Evolutionary conservation across 352 stramenopile species (phyloP), one percentile per base, ranked within the genome.

Genomic region (Phytophthora cryptogea): DNA sequence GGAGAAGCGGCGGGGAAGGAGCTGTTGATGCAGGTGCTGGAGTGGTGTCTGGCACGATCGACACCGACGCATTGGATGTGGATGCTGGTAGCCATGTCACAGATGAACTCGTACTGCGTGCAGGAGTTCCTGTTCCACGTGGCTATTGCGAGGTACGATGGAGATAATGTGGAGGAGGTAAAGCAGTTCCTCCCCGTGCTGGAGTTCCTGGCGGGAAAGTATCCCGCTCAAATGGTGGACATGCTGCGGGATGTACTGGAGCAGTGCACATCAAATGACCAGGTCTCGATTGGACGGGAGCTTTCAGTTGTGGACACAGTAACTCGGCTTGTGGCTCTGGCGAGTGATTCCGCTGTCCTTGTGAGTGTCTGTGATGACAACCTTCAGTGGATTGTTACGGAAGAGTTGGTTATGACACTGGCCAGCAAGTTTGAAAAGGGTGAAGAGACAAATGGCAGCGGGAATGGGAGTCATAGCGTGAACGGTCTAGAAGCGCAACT

Each of bases 301-400:
- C 2, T 53, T 33, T 39, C 42, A 8, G 49, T 46, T 2, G 0
- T 20, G 17, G 51, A 59, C 20, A 63, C 61, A 4, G 49, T 84
- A 27, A 40, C 31, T 11, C 62, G 47, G 7, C 54, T 90, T 7
- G 23, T 89, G 11, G 40, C 57, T 1, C 5, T 91, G 11, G 73
- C 65, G 5, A 68, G 54, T 28, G 36, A 68, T 9, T 88, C 71
- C 4, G 44, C 63, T 5, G 36, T 63, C 8, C 51, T 89, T 7
- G 58, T 89, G 5, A 50, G 49, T 7, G 60, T 70, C 0, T 78
- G 80, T 36, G 81, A 88, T 42, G 76, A 86, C 23, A 88, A 65
- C 26, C 68, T 91, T 8, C 78, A 91, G 55, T 89, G 74, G 63
- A 66, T 91, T 8, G 44, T 91, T 11, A 88, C 82, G 13, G 52